Base-by-base conservation (phyloP, 2,329 filamentous ascomycete species). In the Xylaria polymorpha region DNA sequence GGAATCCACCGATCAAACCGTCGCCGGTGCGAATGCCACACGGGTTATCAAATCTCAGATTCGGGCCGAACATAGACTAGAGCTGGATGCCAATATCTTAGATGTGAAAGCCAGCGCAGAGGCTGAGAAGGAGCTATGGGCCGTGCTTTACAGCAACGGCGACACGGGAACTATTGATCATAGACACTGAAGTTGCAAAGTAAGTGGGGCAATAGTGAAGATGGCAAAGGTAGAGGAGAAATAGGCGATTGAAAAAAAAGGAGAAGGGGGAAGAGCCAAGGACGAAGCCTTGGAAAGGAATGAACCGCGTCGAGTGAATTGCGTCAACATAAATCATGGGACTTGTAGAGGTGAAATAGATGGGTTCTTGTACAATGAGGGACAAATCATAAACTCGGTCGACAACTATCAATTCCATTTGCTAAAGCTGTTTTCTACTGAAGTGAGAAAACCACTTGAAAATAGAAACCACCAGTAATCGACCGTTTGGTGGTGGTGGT, bases 111-210 rank as follows among this genome's bases (percentile, higher is more conserved):
- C 64, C 18, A 72, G 73, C 51, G 65, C 58, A 2, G 59, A 64
- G 7, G 78, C 77, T 50, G 76, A 79, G 70, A 65, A 64, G 35
- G 61, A 58, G 32, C 58, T 79, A 20, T 77, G 76, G 76, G 65
- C 46, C 9, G 18, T 78, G 35, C 61, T 78, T 20, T 67, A 66
- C 50, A 61, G 65, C 51, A 37, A 71, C 14, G n/a, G 35, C 39
- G 48, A 53, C 25, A 14, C 14, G 46, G 53, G 18, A 56, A 60
- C 20, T 22, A 51, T 44, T 29, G 29, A 29, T 12, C 15, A 7
- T 15, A 60, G 51, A 37, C 43, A 22, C 20, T n/a, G 41, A 39
- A 25, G 39, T 7, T n/a, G 18, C 5, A 18, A 25, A 58, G 22
- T 46, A 59, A 46, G 32, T 53, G 25, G 53, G 22, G n/a, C 29